These are phyloP conservation scores for Hippophae tibetana DNA, from an alignment of 306 rosid genomes.

Conservation along the genomic window DNA sequence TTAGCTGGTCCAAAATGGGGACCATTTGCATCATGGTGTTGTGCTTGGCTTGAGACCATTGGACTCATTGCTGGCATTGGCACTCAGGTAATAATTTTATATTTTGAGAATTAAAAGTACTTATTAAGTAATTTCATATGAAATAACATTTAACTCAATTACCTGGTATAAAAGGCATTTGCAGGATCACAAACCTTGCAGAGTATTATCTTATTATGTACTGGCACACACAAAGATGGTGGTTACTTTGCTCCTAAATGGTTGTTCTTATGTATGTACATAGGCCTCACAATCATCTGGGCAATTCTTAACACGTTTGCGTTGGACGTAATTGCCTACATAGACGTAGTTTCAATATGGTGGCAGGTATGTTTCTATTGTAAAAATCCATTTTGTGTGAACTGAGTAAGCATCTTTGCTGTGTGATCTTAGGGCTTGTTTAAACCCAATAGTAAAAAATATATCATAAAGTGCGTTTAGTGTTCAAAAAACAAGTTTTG, in stretches of 20 bases:
- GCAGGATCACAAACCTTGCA: slow-evolving; percentile 39
- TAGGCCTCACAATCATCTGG: slow-evolving; percentile 14
- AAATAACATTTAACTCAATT: slow-evolving; percentile 1
- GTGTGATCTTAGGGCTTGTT: no score
- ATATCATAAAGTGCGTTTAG: no score
- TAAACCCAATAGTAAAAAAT: no score
- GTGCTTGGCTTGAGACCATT: slow-evolving; percentile 88
- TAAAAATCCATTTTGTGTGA: no score
- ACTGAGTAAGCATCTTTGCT: no score
- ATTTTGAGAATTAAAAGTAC: neutral
- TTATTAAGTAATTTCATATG: neutral
- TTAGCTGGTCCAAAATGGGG: slow-evolving; percentile 91
- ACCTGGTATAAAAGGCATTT: slow-evolving; percentile 55
- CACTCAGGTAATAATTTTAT: slow-evolving; percentile 50
- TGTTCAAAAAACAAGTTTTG: no score
- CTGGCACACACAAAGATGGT: slow-evolving; percentile 23
- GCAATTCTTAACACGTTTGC: slow-evolving; percentile 22
- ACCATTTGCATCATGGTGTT: slow-evolving; percentile 87
- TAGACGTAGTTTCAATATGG: slow-evolving; percentile 22
- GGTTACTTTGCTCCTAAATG: slow-evolving; percentile 21
- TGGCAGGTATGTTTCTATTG: slow-evolving; percentile 16
- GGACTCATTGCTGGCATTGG: slow-evolving; percentile 83
- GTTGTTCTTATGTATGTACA: slow-evolving; percentile 17
- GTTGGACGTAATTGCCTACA: slow-evolving; percentile 15
- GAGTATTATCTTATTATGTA: slow-evolving; percentile 17